Evolutionary conservation across 495 filamentous ascomycete species (phyloP).

Genomic region (Acidiella bohemica): DNA sequence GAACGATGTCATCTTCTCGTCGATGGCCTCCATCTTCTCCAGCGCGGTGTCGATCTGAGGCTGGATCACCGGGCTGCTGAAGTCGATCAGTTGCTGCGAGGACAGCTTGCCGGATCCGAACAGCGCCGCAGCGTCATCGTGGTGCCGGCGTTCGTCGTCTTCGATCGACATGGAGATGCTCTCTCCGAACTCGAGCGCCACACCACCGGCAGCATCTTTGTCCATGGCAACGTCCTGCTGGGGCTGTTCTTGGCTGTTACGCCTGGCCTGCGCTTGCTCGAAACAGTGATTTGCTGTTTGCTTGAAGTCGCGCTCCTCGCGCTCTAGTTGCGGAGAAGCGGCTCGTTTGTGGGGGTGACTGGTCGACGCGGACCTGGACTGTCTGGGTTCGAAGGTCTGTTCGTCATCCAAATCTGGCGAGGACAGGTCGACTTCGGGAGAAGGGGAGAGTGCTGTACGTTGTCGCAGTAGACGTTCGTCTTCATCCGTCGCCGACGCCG

Average conservation of each 20-base stretch:
- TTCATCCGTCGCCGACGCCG: constrained; percentile 53
- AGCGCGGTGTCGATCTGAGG: constrained; percentile 8
- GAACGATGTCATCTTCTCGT: constrained; percentile 1
- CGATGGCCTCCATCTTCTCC: constrained; percentile 6
- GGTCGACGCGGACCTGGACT: constrained; percentile 27
- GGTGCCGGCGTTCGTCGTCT: constrained; percentile 28
- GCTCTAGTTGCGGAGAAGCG: constrained; percentile 76
- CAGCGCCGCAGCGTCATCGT: constrained; percentile 29
- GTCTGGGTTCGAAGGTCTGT: constrained; percentile 37
- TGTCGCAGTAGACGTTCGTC: constrained; percentile 37
- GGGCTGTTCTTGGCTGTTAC: constrained; percentile 4
- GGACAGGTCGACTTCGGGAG: constrained; percentile 85
- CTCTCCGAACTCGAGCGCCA: constrained; percentile 8
- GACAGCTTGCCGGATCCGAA: constrained; percentile 25
- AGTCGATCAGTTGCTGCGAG: constrained; percentile 13
- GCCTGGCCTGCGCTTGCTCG: constrained; percentile 17
- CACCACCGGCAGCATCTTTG: constrained; percentile 3
- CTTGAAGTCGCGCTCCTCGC: constrained; percentile 93
- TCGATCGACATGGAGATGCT: constrained; percentile 21
- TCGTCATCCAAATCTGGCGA: constrained; percentile 74
- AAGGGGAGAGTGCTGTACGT: constrained; percentile 66
- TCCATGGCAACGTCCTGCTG: constrained; percentile 11
- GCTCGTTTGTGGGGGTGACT: constrained; percentile 54
- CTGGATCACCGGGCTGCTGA: constrained; percentile 27
- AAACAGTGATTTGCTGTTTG: constrained; percentile 53